A percentile compares a stretch with the other conserved stretches of the same genome.
Conservation (phyloP, 2,329 filamentous ascomycete species). For the Alternaria hordeiaustralica region DNA sequence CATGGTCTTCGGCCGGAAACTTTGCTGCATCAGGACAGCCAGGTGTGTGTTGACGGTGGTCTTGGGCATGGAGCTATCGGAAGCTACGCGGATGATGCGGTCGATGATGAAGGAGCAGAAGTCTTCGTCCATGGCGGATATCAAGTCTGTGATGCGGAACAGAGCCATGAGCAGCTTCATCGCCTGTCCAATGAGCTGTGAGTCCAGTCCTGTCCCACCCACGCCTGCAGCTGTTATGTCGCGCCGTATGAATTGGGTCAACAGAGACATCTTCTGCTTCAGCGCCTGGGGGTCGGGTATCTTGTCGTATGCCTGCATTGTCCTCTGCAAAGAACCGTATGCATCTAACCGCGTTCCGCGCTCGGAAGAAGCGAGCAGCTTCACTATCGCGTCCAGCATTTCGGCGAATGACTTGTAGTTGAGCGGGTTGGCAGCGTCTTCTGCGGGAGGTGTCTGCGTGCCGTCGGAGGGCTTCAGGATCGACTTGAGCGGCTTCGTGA, state of each 20-base stretch:
- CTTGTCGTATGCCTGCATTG: conserved; percentile 81
- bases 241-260: conserved; percentile 82
- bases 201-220: conserved; percentile 64
- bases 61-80: conserved; percentile 73
- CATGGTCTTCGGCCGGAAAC: conserved; percentile 77
- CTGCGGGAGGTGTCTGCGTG: conserved; percentile 41
- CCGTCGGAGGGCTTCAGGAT: conserved; percentile 78
- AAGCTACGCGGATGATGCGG: conserved; percentile 75
- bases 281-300: conserved; percentile 61
- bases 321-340: conserved; percentile 78
- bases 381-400: conserved; percentile 85
- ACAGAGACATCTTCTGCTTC: conserved; percentile 74
- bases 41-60: conserved; percentile 79
- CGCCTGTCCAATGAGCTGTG: conserved; percentile 76
- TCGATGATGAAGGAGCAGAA: conserved; percentile 84
- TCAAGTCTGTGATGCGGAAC: conserved; percentile 74
- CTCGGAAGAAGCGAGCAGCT: conserved; percentile 78
- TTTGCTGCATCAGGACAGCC: conserved; percentile 80
- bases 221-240: conserved; percentile 72
- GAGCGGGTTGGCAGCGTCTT: conserved; percentile 52
- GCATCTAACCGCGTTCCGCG: conserved; percentile 79
- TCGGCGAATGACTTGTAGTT: conserved; percentile 68
- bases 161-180: conserved; percentile 79
- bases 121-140: conserved; percentile 74
- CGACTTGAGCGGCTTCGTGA: conserved; percentile 67